phyloP scores from a whole-genome alignment of 2,329 filamentous ascomycete genomes.

The Alternaria brassicicola region DNA sequence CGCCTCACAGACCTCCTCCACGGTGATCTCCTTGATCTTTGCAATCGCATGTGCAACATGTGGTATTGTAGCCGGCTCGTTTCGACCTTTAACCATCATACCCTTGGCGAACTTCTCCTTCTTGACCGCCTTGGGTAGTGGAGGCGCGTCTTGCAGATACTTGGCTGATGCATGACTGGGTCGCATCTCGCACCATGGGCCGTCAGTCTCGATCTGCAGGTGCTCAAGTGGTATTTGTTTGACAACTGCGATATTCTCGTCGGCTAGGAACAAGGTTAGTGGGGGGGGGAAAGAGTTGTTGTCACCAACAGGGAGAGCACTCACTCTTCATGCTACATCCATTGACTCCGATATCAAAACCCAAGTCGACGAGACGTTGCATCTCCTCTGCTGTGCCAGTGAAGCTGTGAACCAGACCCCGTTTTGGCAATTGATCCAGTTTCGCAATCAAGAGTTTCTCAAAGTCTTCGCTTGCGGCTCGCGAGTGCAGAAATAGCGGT shows the following conservation, averaged over 20 bases:
- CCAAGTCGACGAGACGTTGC: constrained; percentile 76
- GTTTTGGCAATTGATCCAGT: constrained; percentile 70
- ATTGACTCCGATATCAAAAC: constrained; percentile 92
- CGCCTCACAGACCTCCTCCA: constrained; percentile 85
- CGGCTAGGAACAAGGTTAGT: constrained; percentile 26
- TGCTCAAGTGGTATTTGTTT: constrained; percentile 76
- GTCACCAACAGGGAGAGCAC: neutral
- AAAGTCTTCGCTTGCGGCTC: constrained; percentile 87
- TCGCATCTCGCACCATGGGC: constrained; percentile 94
- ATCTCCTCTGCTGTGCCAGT: constrained; percentile 89
- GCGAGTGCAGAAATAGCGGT: constrained; percentile 89
- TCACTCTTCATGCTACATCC: constrained; percentile 90
- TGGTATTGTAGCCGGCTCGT: constrained; percentile 87
- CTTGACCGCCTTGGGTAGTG: constrained; percentile 83
- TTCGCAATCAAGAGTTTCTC: constrained; percentile 64
- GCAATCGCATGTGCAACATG: constrained; percentile 89
- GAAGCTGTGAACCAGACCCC: constrained; percentile 92
- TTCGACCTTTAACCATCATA: constrained; percentile 89
- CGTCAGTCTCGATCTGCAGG: constrained; percentile 95
- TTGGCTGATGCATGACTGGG: constrained; percentile 85
- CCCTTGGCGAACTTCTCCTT: constrained; percentile 94
- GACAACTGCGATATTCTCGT: constrained; percentile 83
- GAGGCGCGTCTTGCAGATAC: constrained; percentile 70
- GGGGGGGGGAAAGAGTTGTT: constrained; percentile 1
- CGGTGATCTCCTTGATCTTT: constrained; percentile 76